A percentile compares a stretch with the other conserved stretches of the same genome.
phyloP scores from a whole-genome alignment of 2,329 filamentous ascomycete species.

The Chalaropsis ovoidea region DNA sequence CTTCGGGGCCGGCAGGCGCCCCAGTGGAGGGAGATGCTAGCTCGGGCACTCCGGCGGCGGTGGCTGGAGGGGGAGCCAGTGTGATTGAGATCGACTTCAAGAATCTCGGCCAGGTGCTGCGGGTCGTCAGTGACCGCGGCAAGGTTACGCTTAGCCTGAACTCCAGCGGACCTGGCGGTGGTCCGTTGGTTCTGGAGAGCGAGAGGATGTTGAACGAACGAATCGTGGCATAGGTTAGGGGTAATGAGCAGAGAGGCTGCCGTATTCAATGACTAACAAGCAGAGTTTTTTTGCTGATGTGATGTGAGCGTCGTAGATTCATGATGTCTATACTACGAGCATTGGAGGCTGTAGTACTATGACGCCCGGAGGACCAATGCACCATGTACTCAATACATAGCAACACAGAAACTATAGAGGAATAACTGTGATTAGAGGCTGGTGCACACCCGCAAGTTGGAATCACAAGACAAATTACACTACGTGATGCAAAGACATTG shows the following conservation, averaged over 20 bases:
- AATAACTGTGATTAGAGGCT: too few species aligned
- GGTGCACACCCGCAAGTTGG: neutral
- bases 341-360: too few species aligned
- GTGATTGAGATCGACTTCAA: conserved; percentile 69
- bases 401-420: too few species aligned
- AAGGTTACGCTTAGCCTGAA: conserved; percentile 66
- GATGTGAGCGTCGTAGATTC: neutral
- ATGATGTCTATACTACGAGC: too few species aligned
- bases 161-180: conserved; percentile 53
- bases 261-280: neutral
- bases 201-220: conserved; percentile 33
- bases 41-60: conserved; percentile 27
- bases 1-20: conserved; percentile 28
- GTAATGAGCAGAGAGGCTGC: neutral
- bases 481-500: neutral
- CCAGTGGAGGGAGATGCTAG: conserved; percentile 37
- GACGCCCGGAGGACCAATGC: too few species aligned
- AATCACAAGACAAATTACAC: neutral
- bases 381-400: too few species aligned
- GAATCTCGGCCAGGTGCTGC: conserved; percentile 66
- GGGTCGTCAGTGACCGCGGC: conserved; percentile 60
- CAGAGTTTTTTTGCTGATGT: too few species aligned
- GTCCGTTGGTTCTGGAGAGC: conserved; percentile 56
- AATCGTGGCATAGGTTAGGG: neutral
- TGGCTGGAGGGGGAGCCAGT: conserved; percentile 28